Base-by-base conservation (phyloP, 768 basidiomycete species). In the Suillus hirtellus region DNA sequence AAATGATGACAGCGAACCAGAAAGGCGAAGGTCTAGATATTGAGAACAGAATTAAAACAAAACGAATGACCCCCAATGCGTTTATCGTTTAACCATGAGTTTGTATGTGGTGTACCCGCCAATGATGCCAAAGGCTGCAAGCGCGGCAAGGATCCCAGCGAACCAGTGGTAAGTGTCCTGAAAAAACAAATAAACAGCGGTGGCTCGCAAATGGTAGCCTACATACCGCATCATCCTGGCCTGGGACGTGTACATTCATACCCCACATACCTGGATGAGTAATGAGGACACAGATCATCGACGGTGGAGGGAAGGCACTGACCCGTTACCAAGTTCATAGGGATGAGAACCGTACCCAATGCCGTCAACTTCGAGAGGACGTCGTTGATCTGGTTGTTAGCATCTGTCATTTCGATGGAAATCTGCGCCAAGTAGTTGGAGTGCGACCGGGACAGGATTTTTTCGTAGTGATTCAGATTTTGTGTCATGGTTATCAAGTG, bases 401-500 rank as follows among this genome's bases (percentile, higher is more conserved):
- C 97, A 70, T 98, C 96, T 42, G 95, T 96, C 96, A 99, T 99
- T 80, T 99, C 97, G 77, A 99, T 99, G 49, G 95, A 97, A 69
- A 99, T 99, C 72, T 99, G 97, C 1, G 97, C 97, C 59, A 99
- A 89, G 78, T 99, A 99, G 74, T 99, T 99, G 43, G 96, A 98
- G 77, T 99, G 97, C 46, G 96, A 98, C 46, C 97, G 89, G 4
- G 96, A 99, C 10, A 99, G 83, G 72, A 99, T 99, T 82, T 99
- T 99, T 75, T 99, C 97, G 81, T 99, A 99, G 77, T 99, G 97
- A 74, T 99, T 99, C 82, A 99, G 74, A 73, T 96, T 99, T 78
- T 99, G 97, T 2, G 97, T 99, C 95, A 99, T 99, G 24, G 97
- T 99, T 77, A 99, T 99, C 75, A 99, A 78, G 79, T 99, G 97